Conservation (phyloP, 2,329 filamentous ascomycete species). For the Curvularia sp. region DNA sequence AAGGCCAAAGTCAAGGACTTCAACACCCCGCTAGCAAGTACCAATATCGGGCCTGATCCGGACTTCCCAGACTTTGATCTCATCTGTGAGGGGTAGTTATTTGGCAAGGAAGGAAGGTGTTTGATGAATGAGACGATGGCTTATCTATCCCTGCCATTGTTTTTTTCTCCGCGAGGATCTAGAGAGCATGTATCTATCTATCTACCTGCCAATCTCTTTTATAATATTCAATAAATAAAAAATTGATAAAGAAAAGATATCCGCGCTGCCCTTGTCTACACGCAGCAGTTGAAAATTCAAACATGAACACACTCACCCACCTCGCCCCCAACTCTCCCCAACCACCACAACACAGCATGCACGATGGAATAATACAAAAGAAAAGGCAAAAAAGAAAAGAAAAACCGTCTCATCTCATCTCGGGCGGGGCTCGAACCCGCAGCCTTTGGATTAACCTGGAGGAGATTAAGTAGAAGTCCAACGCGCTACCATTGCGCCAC, state of each 20-base stretch:
- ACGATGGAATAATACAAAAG: neutral
- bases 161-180: too few relatives aligned
- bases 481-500: conserved; percentile 47
- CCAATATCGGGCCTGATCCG: conserved; percentile 48
- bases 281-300: too few relatives aligned
- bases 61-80: conserved; percentile 50
- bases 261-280: too few relatives aligned
- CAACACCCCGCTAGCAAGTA: conserved; percentile 30
- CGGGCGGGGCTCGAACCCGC: conserved; percentile 45
- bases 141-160: too few relatives aligned
- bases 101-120: neutral
- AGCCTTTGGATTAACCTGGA: conserved; percentile 38
- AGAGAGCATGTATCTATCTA: too few relatives aligned
- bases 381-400: conserved; percentile 22
- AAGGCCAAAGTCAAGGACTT: conserved; percentile 41
- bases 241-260: neutral
- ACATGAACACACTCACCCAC: too few relatives aligned
- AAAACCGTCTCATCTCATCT: conserved; percentile 24
- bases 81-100: conserved; percentile 38
- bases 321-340: too few relatives aligned
- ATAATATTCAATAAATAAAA: neutral
- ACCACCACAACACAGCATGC: too few relatives aligned
- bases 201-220: too few relatives aligned
- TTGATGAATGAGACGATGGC: neutral
- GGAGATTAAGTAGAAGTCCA: conserved; percentile 36